phyloP scores from a whole-genome alignment of 768 basidiomycete species.

The Cantharellus cinnabarinus region DNA sequence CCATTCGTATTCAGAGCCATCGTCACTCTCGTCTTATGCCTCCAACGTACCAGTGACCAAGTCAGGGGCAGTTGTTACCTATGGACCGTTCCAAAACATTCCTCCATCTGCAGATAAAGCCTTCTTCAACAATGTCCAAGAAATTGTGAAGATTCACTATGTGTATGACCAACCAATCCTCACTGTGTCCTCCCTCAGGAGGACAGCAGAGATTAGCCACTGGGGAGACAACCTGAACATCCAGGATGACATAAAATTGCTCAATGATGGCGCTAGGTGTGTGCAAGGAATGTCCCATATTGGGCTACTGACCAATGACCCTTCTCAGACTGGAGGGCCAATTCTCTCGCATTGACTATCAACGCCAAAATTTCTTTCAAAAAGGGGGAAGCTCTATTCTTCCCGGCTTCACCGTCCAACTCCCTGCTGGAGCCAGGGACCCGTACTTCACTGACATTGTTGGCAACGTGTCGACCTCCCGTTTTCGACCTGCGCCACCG shows the following conservation, averaged over 20 bases:
- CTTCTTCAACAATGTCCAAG: constrained; percentile 42
- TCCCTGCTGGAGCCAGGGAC: constrained; percentile 64
- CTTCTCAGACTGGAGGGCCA: constrained; percentile 68
- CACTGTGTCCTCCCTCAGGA: constrained; percentile 48
- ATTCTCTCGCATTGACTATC: constrained; percentile 81
- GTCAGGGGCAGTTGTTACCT: constrained; percentile 63
- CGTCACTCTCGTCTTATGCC: neutral
- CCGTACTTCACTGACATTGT: constrained; percentile 82
- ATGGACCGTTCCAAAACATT: constrained; percentile 70
- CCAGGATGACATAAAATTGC: constrained; percentile 67
- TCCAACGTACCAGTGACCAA: constrained; percentile 29
- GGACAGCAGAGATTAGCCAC: constrained; percentile 80
- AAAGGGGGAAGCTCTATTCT: constrained; percentile 50
- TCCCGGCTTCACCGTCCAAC: constrained; percentile 48
- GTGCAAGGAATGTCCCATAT: constrained; percentile 16
- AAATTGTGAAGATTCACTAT: constrained; percentile 57
- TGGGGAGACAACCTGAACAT: constrained; percentile 94
- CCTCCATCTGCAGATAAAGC: constrained; percentile 35
- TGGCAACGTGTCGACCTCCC: constrained; percentile 93
- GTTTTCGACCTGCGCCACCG: constrained; percentile 49
- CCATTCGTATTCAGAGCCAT: neutral
- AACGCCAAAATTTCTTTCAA: constrained; percentile 47
- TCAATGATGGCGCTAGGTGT: constrained; percentile 79
- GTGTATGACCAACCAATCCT: constrained; percentile 63
- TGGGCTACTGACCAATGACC: neutral